A percentile compares a stretch with the other conserved stretches of the same genome.
Evolutionary conservation across 2,329 filamentous ascomycete species (phyloP).

Genomic region (Chrysoporthe deuterocubensis): DNA sequence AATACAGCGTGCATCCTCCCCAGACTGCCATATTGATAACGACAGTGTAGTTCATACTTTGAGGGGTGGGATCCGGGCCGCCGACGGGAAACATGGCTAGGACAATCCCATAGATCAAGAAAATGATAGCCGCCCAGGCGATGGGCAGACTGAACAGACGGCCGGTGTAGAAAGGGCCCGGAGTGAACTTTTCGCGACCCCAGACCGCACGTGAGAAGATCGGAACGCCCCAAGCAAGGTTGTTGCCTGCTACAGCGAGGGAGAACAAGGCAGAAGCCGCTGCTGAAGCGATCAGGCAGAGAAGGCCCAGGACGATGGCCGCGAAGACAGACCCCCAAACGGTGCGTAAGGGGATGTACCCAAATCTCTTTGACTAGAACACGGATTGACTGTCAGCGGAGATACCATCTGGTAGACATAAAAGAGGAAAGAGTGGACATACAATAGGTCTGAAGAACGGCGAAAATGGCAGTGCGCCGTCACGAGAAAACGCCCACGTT

Average conservation of each 20-base stretch:
- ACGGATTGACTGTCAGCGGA: not conserved
- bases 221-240: conserved; percentile 62
- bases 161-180: conserved; percentile 64
- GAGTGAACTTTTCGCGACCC: conserved; percentile 60
- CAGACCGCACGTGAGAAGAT: conserved; percentile 63
- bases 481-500: conserved; percentile 66
- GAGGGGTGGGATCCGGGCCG: conserved; percentile 54
- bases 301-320: conserved; percentile 57
- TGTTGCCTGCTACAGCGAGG: conserved; percentile 62
- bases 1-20: conserved; percentile 60
- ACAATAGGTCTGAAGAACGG: conserved; percentile 58
- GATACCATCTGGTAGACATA: not conserved
- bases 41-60: conserved; percentile 66
- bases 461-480: conserved; percentile 65
- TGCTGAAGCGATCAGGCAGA: conserved; percentile 59
- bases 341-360: conserved; percentile 61
- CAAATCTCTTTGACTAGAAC: conserved; percentile 50
- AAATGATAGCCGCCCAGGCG: conserved; percentile 56
- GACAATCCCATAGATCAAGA: conserved; percentile 58
- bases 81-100: conserved; percentile 62
- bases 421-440: conserved; percentile 17
- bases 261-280: conserved; percentile 64
- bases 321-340: conserved; percentile 58
- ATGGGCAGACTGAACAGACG: conserved; percentile 53
- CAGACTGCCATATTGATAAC: conserved; percentile 65